Evolutionary conservation across 805 yeast genomes (phyloP).

Genomic region (Scheffersomyces amazonensis): DNA sequence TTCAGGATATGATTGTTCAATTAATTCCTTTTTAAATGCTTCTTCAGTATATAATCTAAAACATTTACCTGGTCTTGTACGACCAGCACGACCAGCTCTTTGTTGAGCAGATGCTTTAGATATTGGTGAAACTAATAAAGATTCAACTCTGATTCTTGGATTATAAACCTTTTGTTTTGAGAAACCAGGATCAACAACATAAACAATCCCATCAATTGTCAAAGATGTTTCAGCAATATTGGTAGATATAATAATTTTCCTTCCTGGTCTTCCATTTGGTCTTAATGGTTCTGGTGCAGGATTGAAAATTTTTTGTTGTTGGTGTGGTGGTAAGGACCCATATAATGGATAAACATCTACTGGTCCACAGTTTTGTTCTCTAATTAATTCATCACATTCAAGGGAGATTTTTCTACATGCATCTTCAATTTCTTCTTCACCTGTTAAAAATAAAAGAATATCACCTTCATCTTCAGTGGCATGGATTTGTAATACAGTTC

Average conservation of each 20-base stretch:
- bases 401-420: slow-evolving; percentile 85
- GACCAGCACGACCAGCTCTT: slow-evolving; percentile 99
- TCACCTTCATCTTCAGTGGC: slow-evolving; percentile 96
- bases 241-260: slow-evolving; percentile 89
- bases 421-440: slow-evolving; percentile 98
- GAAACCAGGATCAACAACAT: slow-evolving; percentile 96
- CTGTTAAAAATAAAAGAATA: slow-evolving; percentile 80
- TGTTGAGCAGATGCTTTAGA: slow-evolving; percentile 98
- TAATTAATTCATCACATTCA: slow-evolving; percentile 83
- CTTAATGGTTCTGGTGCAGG: slow-evolving; percentile 77
- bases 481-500: slow-evolving; percentile 94
- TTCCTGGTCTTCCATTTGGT: slow-evolving; percentile 85
- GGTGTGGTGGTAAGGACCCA: slow-evolving; percentile 95
- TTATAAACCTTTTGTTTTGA: slow-evolving; percentile 95
- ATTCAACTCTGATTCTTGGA: slow-evolving; percentile 94
- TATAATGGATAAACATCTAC: slow-evolving; percentile 86
- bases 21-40: slow-evolving; percentile 89
- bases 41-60: slow-evolving; percentile 95
- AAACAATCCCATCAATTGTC: slow-evolving; percentile 96
- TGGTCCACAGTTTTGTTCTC: slow-evolving; percentile 92
- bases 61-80: slow-evolving; percentile 98
- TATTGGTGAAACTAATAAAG: slow-evolving; percentile 90
- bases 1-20: slow-evolving; percentile 96
- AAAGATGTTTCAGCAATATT: slow-evolving; percentile 97
- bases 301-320: slow-evolving; percentile 90